Base-by-base conservation (phyloP, 2,329 filamentous ascomycete genomes). In the Botrytis elliptica region DNA sequence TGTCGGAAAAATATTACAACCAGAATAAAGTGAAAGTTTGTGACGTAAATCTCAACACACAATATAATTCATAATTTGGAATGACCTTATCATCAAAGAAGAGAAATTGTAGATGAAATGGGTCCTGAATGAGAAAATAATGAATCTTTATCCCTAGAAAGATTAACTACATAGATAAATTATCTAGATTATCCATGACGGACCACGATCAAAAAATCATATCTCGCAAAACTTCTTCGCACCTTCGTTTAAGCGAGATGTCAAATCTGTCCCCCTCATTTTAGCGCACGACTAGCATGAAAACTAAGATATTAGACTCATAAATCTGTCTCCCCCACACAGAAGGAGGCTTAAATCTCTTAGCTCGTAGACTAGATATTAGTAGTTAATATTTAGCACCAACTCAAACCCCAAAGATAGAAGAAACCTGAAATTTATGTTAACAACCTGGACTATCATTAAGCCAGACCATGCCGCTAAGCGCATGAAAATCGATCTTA, bases 121-220 rank as follows among this genome's bases (percentile, higher is more conserved):
- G 0, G 18, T 18, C 4, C 3, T 2, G 3, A 29, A 29, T 2
- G 52, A 57, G 3, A 3, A 9, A 18, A 9, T 3, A 18, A 57
- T 16, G 2, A 18, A 9, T 57, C 0, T 7, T 33, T 9, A 4
- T 33, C 14, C n/a, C 14, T 57, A 29, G 0, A 57, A 8, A 52
- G 10, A 9, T 57, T 57, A 4, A 55, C 16, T 18, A 29, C 14
- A 29, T 29, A 29, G 6, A 29, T 57, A 18, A 55, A 16, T 1
- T 55, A 55, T 29, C 14, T 16, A 29, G 3, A 29, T 57, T 57
- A 9, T 55, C 7, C 16, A 8, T 9, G 16, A 57, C 3, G 14
- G 16, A 29, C 5, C n/a, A 4, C n/a, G n/a, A 29, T 29, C 52
- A 57, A 29, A n/a, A 33, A 18, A 57, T 18, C 0, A 29, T 14